A percentile compares a stretch with the other conserved stretches of the same genome.
These are phyloP conservation scores for Phytophthora lateralis DNA, from an alignment of 352 stramenopile species.

Conservation along the genomic window DNA sequence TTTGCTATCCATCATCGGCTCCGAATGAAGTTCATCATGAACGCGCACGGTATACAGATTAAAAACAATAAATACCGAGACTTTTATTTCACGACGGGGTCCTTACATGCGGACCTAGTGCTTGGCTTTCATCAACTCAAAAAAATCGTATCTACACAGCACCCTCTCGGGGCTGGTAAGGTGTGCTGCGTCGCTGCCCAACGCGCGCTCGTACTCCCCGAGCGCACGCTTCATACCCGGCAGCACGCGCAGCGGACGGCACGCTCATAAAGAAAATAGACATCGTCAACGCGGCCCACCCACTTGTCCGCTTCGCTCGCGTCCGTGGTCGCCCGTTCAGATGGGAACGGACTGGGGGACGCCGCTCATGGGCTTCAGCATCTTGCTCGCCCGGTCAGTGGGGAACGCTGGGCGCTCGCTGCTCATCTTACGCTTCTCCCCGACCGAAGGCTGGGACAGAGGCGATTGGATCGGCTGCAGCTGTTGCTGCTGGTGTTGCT, in stretches of 20 bases:
- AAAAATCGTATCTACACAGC: slow-evolving; percentile 43
- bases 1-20: not conserved
- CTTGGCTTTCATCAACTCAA: slow-evolving; percentile 39
- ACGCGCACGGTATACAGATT: too few species aligned
- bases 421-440: slow-evolving; percentile 59
- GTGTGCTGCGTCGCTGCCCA: slow-evolving; percentile 20
- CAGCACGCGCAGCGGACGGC: slow-evolving; percentile 26
- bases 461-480: slow-evolving; percentile 19
- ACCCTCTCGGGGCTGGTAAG: slow-evolving; percentile 17
- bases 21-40: too few species aligned
- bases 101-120: slow-evolving; percentile 34
- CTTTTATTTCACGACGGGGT: slow-evolving; percentile 42
- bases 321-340: slow-evolving; percentile 19
- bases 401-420: slow-evolving; percentile 44
- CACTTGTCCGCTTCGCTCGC: not conserved
- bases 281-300: slow-evolving; percentile 7
- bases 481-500: slow-evolving; percentile 24
- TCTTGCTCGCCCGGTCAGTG: slow-evolving; percentile 40
- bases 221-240: slow-evolving; percentile 34
- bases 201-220: slow-evolving; percentile 29
- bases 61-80: slow-evolving; percentile 51
- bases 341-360: slow-evolving; percentile 45
- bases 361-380: slow-evolving; percentile 48
- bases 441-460: slow-evolving; percentile 27
- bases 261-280: slow-evolving; percentile 33